Base-by-base conservation (phyloP, 495 filamentous ascomycete genomes). In the Usnea hakonensis region DNA sequence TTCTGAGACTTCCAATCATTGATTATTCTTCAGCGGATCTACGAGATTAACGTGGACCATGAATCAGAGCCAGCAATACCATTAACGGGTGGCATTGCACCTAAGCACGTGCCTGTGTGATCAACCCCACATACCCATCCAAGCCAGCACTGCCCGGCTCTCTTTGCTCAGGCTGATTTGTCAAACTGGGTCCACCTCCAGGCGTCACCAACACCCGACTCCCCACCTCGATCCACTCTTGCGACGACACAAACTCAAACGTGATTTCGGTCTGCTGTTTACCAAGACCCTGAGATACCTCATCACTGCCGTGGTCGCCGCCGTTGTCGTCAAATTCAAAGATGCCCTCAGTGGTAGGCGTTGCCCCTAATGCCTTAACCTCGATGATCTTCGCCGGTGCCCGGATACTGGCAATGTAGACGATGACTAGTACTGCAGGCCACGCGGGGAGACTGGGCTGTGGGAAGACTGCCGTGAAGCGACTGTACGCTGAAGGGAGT, bases 331-430 rank as follows among this genome's bases (percentile, higher is more conserved):
- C 82, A 10, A 83, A 82, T 55, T 83, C 84, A 50, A 89, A 83
- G 33, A 73, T 78, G 17, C 81, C 81, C 13, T 75, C 70, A 11
- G 70, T 72, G n/a, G 68, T 53, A n/a, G 66, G 58, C 10, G 75
- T 71, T 16, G 78, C 69, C 13, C 71, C 71, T 11, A 76, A 72
- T 7, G 77, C 67, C 10, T 70, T 75, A 65, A 85, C 80, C 37
- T 81, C 77, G 8, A 85, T 69, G 5, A 96, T 83, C 60, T 87
- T 83, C 14, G 90, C 91, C 0, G 86, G 80, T 3, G 90, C 85
- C 19, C 94, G 83, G n/a, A 97, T 85, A 69, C 90, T 96, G 17
- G 88, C 90, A 40, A 90, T 85, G 65, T 96, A 96, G 1, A 88
- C 82, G 19, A 91, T 89, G 2, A 94, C 88, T 28, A 88, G 76